These are phyloP conservation scores for Metarhizium anisopliae DNA, from an alignment of 2,329 filamentous ascomycete species.

Conservation along the genomic window DNA sequence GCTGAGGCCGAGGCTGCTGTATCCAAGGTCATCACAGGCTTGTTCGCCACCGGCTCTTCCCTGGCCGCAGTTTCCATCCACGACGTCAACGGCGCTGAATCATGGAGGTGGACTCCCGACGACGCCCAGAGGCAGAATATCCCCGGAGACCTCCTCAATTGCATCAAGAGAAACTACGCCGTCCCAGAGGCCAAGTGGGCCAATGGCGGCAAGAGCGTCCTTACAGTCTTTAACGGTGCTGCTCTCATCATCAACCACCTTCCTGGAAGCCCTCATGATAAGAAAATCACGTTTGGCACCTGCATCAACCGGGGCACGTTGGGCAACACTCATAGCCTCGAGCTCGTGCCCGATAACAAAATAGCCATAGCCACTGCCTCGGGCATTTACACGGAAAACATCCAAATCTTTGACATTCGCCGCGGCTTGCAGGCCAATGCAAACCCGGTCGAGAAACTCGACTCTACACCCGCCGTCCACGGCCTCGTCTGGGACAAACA, in stretches of 20 bases:
- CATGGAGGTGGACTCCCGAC: constrained; percentile 2
- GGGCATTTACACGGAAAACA: neutral
- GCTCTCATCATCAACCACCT: constrained; percentile 3
- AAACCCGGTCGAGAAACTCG: neutral
- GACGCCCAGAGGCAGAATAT: neutral
- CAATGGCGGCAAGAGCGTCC: neutral
- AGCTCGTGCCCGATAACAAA: neutral
- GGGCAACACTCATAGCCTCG: constrained; percentile 1
- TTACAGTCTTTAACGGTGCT: neutral
- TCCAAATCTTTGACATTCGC: neutral
- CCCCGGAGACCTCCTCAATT: neutral
- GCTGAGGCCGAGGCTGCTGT: too few species aligned
- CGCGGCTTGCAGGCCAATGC: neutral
- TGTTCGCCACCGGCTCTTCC: neutral
- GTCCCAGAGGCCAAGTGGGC: constrained; percentile 1
- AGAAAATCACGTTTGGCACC: constrained; percentile 1
- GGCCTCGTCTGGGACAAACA: neutral
- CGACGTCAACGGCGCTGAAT: neutral
- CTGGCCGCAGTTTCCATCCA: neutral
- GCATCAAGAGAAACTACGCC: neutral
- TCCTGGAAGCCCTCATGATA: neutral
- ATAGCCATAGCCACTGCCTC: constrained; percentile 2
- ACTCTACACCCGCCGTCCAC: neutral
- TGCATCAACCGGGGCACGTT: neutral
- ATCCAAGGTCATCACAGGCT: neutral